Base-by-base conservation (phyloP, 1,284 basidiomycete species). In the Moesziomyces globuligerus region DNA sequence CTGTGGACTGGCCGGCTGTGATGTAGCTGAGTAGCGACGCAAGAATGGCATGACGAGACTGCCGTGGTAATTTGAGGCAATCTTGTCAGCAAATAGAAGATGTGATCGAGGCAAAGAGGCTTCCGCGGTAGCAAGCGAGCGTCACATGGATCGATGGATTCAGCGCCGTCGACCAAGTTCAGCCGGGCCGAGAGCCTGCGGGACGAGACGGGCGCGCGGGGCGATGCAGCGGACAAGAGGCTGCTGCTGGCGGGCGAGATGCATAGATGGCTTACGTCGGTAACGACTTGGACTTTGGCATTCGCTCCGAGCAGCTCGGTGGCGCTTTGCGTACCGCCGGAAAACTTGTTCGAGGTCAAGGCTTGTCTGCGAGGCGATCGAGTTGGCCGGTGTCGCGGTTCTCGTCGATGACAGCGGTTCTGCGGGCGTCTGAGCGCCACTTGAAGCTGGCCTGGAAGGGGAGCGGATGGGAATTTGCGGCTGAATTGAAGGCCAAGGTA, bases 221-320 rank as follows among this genome's bases (percentile, higher is more conserved):
- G 44, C 34, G 53, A 51, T 34, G 43, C 38, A 20, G 17, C 38
- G 7, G 66, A 76, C 24, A 74, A 78, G 43, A 49, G 75, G 11
- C 60, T 78, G 23, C 37, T 78, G 8, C 68, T 80, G 3, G 70
- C 70, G 7, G 78, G 76, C 17, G 76, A 76, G 50, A 75, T 76
- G 23, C 62, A 71, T 23, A 72, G 9, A 77, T 78, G 36, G 68
- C 64, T n/a, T 80, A 76, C 39, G 59, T 74, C 23, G 72, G 68
- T 42, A 64, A 61, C 66, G 78, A 78, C 48, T 78, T 70, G n/a
- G 64, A 72, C n/a, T 48, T 64, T 7, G 74, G 67, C n/a, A 60
- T n/a, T n/a, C n/a, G n/a, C n/a, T n/a, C 29, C 29, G 11, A 32
- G 29, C 4, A 17, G 32, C 32, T 17, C n/a, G n/a, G n/a, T n/a